Base-by-base conservation (phyloP, 768 basidiomycete species). In the Naganishia friedmannii region DNA sequence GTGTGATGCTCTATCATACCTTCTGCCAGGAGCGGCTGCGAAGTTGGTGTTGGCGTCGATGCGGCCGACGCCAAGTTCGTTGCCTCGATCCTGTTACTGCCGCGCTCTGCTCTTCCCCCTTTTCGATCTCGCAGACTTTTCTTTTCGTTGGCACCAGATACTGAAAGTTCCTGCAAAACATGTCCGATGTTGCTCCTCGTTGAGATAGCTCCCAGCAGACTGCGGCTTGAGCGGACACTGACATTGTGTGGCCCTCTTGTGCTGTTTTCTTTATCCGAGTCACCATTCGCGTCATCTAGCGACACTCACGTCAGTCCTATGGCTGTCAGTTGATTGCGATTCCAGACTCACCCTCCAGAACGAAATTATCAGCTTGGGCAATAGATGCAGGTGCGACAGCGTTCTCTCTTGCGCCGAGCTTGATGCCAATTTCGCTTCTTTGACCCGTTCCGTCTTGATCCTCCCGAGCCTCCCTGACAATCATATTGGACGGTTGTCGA, bases 81-180 rank as follows among this genome's bases (percentile, higher is more conserved):
- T 17, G 57, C 8, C 32, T 23, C 32, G 39, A 42, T 46, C 60
- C 26, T 29, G 39, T 15, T 28, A 29, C 42, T 45, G 21, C 23
- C 39, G 28, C 60, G 46, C 42, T 46, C 60, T 4, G 37, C 42
- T n/a, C 60, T 34, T 34, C 39, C 60, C 26, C 60, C 60, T 63
- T 63, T 63, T 34, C 60, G 37, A 42, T 63, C 60, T n/a, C 60
- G 17, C 39, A 63, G 17, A 21, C 60, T 63, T n/a, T 45, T 63
- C 60, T 23, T 26, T 29, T 42, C 60, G 37, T n/a, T 42, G 1
- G 4, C 60, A 26, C 39, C 60, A 29, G 37, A 63, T 10, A 63
- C 12, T 12, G 60, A 12, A 3, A 63, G 60, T 42, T 63, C 60
- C 39, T 28, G 60, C 23, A 63, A 45, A 15, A 63, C 60, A 26